Conservation (phyloP, 2,329 filamentous ascomycete genomes). For the Cladosporium oxysporum region DNA sequence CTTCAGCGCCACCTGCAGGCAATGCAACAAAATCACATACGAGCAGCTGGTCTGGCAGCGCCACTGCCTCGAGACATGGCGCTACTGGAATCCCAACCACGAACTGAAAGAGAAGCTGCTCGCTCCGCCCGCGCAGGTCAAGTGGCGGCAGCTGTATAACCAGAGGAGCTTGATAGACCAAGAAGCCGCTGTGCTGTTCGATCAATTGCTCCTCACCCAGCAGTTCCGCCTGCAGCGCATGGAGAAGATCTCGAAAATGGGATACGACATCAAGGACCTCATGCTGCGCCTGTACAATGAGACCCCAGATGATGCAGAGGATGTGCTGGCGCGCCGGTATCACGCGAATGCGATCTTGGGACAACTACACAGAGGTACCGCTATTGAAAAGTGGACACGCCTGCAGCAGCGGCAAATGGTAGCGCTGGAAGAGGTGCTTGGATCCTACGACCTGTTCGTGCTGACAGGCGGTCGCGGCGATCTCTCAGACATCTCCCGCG, state of each 20-base stretch:
- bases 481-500: slow-evolving; percentile 61
- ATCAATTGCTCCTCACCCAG: slow-evolving; percentile 71
- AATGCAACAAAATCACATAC: slow-evolving; percentile 65
- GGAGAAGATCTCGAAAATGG: slow-evolving; percentile 68
- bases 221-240: slow-evolving; percentile 69
- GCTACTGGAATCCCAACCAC: slow-evolving; percentile 72
- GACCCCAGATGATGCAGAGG: slow-evolving; percentile 61
- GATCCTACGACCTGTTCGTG: slow-evolving; percentile 88
- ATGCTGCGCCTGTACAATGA: slow-evolving; percentile 68
- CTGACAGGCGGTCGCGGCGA: slow-evolving; percentile 72
- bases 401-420: slow-evolving; percentile 54
- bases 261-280: slow-evolving; percentile 83
- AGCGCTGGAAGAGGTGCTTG: slow-evolving; percentile 72
- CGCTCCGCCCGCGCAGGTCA: slow-evolving; percentile 32
- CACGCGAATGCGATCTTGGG: slow-evolving; percentile 74
- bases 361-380: slow-evolving; percentile 77
- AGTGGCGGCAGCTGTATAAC: slow-evolving; percentile 65
- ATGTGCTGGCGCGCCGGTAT: slow-evolving; percentile 77
- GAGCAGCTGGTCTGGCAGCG: slow-evolving; percentile 78
- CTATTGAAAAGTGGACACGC: slow-evolving; percentile 73
- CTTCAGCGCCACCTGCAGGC: slow-evolving; percentile 62
- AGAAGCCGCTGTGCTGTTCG: slow-evolving; percentile 49
- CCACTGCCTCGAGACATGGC: slow-evolving; percentile 70
- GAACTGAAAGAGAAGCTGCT: slow-evolving; percentile 58
- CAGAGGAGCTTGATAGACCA: slow-evolving; percentile 39